Conservation (phyloP, 2,329 filamentous ascomycete species). For the Pseudopithomyces maydicus region DNA sequence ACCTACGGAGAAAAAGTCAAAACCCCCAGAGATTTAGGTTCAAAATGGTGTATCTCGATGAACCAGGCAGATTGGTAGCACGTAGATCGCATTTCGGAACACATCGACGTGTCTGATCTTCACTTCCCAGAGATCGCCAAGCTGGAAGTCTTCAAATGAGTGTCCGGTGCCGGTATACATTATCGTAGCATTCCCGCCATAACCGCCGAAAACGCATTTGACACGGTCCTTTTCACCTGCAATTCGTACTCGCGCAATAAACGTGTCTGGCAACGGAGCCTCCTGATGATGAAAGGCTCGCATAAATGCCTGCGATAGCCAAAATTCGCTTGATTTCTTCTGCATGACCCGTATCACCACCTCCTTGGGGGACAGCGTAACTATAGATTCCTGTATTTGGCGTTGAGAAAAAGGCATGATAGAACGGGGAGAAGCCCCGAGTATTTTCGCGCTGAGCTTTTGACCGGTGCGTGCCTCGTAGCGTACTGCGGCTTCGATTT, state of each 20-base stretch:
- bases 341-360: constrained; percentile 49
- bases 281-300: constrained; percentile 63
- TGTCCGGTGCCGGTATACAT: background rate
- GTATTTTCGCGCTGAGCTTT: constrained; percentile 40
- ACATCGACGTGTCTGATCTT: constrained; percentile 43
- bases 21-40: background rate
- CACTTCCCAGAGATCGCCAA: constrained; percentile 56
- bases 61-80: constrained; percentile 47
- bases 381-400: constrained; percentile 56
- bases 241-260: constrained; percentile 40
- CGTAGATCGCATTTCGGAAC: constrained; percentile 34
- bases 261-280: constrained; percentile 55
- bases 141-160: constrained; percentile 18
- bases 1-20: background rate
- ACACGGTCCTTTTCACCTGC: constrained; percentile 9
- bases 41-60: constrained; percentile 19
- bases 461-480: constrained; percentile 56
- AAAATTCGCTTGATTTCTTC: constrained; percentile 48
- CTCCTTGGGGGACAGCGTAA: constrained; percentile 51
- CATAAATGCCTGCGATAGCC: constrained; percentile 60
- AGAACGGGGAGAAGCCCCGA: constrained; percentile 42
- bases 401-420: constrained; percentile 57
- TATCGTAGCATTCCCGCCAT: constrained; percentile 19
- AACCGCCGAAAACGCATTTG: constrained; percentile 22
- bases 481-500: constrained; percentile 66